Conservation (phyloP, 306 rosid genomes). For the Citrullus amarus region DNA sequence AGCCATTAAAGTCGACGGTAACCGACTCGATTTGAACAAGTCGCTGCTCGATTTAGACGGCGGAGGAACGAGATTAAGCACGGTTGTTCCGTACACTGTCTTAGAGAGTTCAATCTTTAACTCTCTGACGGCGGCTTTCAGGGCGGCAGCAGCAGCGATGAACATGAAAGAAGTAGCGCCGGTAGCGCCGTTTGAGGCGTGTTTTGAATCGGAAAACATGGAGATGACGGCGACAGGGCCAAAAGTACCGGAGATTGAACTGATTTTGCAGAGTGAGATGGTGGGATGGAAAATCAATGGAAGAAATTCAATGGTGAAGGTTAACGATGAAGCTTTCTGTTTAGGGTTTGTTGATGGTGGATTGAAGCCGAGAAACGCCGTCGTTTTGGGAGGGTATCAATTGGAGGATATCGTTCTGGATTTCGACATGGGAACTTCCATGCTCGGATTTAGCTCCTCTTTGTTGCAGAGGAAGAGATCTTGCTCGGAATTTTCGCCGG, state of each 20-base stretch:
- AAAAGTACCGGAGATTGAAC: slow-evolving; percentile 40
- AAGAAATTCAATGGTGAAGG: slow-evolving; percentile 59
- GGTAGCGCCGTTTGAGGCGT: slow-evolving; percentile 42
- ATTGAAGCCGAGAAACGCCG: slow-evolving; percentile 16
- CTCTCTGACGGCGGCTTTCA: slow-evolving; percentile 26
- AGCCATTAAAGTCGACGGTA: slow-evolving; percentile 42
- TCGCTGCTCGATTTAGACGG: slow-evolving; percentile 4
- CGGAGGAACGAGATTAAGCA: slow-evolving; percentile 37
- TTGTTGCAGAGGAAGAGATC: slow-evolving; percentile 16
- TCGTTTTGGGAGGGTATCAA: slow-evolving; percentile 66
- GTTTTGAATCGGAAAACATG: slow-evolving; percentile 27
- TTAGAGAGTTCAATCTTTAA: slow-evolving; percentile 41
- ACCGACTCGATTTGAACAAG: slow-evolving; percentile 27
- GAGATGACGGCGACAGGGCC: slow-evolving; percentile 10
- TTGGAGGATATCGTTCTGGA: slow-evolving; percentile 53
- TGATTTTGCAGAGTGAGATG: slow-evolving; percentile 67
- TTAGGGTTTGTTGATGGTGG: slow-evolving; percentile 73
- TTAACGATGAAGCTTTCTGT: slow-evolving; percentile 35
- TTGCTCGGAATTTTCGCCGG: slow-evolving; percentile 24
- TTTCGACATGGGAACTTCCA: slow-evolving; percentile 44
- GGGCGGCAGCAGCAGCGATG: slow-evolving; percentile 37
- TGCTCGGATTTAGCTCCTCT: slow-evolving; percentile 62
- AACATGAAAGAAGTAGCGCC: slow-evolving; percentile 33
- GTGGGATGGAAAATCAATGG: slow-evolving; percentile 59
- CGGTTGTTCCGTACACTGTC: slow-evolving; percentile 46